These are phyloP conservation scores for Paraurostyla sp. DNA, from an alignment of 73 alveolate species.

Conservation along the genomic window DNA sequence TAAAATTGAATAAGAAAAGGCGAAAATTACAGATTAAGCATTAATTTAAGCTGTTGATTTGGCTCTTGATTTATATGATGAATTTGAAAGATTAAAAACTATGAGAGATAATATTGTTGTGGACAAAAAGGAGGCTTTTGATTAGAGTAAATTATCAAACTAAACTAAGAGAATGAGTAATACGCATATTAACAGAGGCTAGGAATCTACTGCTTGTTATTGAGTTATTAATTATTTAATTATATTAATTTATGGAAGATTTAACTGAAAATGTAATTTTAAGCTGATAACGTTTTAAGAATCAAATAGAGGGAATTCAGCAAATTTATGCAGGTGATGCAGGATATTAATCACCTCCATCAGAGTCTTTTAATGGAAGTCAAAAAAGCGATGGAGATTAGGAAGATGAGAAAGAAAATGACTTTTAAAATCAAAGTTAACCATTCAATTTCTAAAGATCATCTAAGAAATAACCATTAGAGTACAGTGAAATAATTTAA, in stretches of 20 bases:
- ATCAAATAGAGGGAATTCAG: background rate
- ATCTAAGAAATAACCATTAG: background rate
- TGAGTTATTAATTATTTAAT: background rate
- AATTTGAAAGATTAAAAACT: background rate
- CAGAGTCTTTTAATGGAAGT: too few species aligned
- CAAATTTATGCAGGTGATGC: slow-evolving; percentile 1
- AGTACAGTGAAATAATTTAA: background rate
- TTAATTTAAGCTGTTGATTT: slow-evolving; percentile 13
- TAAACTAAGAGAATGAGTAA: background rate
- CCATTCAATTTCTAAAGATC: background rate
- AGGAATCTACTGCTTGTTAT: background rate
- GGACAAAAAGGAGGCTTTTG: background rate
- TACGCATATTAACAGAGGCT: background rate
- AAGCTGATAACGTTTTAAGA: too few species aligned
- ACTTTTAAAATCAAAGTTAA: background rate
- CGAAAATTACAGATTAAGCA: background rate
- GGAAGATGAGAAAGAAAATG: background rate
- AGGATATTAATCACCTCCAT: background rate
- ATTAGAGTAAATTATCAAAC: background rate
- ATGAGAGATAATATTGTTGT: background rate
- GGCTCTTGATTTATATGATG: slow-evolving; percentile 48
- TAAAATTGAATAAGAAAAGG: background rate
- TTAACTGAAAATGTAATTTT: background rate
- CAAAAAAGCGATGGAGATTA: background rate
- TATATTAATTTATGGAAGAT: background rate